Evolutionary conservation across 495 filamentous ascomycete species (phyloP).

Genomic region (Trichoderma parareesei): DNA sequence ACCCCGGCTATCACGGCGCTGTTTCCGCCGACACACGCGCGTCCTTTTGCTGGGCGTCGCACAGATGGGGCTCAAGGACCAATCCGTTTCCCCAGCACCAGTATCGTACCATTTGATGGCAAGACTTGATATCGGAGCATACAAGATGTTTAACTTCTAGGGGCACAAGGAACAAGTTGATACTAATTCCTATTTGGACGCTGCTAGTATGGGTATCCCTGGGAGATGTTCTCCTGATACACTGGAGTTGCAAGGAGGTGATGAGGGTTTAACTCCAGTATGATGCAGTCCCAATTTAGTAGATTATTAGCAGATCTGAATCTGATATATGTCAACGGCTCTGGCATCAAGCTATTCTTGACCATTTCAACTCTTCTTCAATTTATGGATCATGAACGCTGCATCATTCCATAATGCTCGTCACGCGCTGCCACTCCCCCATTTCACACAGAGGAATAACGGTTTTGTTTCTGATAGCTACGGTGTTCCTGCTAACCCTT

Average conservation of each 20-base stretch:
- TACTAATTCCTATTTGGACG: too few relatives aligned
- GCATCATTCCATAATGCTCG: constrained; percentile 3
- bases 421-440: not conserved
- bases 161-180: too few relatives aligned
- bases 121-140: too few relatives aligned
- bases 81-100: not conserved
- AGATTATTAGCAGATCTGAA: not conserved
- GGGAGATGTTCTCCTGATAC: not conserved
- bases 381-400: not conserved
- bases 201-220: not conserved
- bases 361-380: too few relatives aligned
- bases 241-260: not conserved
- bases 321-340: not conserved
- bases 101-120: not conserved
- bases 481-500: not conserved
- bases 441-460: not conserved
- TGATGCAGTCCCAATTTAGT: not conserved
- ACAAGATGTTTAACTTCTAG: too few relatives aligned
- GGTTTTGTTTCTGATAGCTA: not conserved
- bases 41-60: not conserved
- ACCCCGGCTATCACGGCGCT: not conserved
- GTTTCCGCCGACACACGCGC: not conserved
- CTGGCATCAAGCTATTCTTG: too few relatives aligned
- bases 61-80: too few relatives aligned
- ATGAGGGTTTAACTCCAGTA: constrained; percentile 1